Evolutionary conservation across 2,329 filamentous ascomycete genomes (phyloP).

Genomic region (Cytospora piceae): DNA sequence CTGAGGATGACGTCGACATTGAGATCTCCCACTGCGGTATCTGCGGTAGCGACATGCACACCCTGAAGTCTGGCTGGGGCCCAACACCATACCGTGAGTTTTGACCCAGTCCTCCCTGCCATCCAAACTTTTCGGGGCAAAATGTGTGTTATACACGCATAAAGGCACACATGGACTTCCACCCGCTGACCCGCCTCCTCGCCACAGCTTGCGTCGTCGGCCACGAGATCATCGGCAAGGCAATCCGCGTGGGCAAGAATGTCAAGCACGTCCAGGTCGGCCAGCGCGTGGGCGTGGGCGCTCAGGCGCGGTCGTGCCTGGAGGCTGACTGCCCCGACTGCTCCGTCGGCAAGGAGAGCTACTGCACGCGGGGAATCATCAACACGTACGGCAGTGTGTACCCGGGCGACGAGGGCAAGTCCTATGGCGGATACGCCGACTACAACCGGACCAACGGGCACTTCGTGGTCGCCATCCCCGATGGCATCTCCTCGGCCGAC

Average conservation of each 20-base stretch:
- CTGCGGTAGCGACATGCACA: conserved; percentile 62
- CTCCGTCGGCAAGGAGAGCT: conserved; percentile 41
- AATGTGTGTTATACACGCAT: neutral
- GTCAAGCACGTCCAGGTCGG: conserved; percentile 56
- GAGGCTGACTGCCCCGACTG: conserved; percentile 47
- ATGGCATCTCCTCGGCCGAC: conserved; percentile 43
- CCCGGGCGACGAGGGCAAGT: conserved; percentile 54
- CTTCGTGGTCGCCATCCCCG: conserved; percentile 53
- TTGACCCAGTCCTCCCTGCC: neutral
- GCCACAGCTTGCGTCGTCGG: conserved; percentile 53
- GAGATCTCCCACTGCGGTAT: conserved; percentile 64
- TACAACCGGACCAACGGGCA: conserved; percentile 40
- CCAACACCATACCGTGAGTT: conserved; percentile 45
- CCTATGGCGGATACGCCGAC: conserved; percentile 57
- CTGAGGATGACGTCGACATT: conserved; percentile 65
- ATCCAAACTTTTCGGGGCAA: neutral
- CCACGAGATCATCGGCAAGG: conserved; percentile 63
- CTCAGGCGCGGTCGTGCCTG: conserved; percentile 59
- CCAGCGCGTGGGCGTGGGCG: conserved; percentile 64
- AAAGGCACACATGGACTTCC: neutral
- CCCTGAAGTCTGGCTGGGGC: conserved; percentile 55
- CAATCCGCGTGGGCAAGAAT: conserved; percentile 52
- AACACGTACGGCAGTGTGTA: conserved; percentile 57
- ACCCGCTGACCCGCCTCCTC: neutral
- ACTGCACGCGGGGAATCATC: conserved; percentile 44